Conservation (phyloP, 75 land plant species). For the Adiantum capillusveneris region DNA sequence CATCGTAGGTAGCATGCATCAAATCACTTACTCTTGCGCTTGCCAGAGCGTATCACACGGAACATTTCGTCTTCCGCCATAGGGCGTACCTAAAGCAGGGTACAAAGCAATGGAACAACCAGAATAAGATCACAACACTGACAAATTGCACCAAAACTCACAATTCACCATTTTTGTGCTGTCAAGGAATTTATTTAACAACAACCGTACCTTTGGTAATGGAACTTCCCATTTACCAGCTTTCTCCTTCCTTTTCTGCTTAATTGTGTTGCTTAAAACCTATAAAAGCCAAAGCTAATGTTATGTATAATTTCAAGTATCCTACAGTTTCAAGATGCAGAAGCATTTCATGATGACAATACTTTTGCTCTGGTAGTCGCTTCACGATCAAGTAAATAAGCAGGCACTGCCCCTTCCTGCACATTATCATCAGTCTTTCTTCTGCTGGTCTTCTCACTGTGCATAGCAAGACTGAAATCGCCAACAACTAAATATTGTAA, state of each 20-base stretch:
- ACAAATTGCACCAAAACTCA: too few relatives aligned
- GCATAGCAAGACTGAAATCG: constrained; percentile 75
- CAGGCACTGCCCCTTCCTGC: constrained; percentile 92
- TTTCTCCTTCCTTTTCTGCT: constrained; percentile 97
- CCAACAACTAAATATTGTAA: too few relatives aligned
- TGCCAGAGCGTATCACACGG: constrained; percentile 77
- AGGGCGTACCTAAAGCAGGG: constrained; percentile 70
- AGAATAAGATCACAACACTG: too few relatives aligned
- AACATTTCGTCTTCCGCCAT: constrained; percentile 99
- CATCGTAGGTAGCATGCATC: too few relatives aligned
- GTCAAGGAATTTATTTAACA: too few relatives aligned
- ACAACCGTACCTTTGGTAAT: constrained; percentile 82
- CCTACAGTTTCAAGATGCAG: neutral
- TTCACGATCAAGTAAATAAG: constrained; percentile 94
- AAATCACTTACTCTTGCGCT: constrained; percentile 77
- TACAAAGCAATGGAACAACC: too few relatives aligned
- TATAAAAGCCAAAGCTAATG: too few relatives aligned
- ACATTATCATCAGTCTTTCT: constrained; percentile 89
- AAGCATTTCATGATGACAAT: neutral
- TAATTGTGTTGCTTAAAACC: constrained; percentile 92
- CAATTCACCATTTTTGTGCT: too few relatives aligned
- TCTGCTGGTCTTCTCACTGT: constrained; percentile 78
- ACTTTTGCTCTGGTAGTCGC: constrained; percentile 89
- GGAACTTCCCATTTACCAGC: constrained; percentile 99
- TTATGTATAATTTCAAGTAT: too few relatives aligned